Base-by-base conservation (phyloP, 352 stramenopile genomes). In the Phytophthora citricola region DNA sequence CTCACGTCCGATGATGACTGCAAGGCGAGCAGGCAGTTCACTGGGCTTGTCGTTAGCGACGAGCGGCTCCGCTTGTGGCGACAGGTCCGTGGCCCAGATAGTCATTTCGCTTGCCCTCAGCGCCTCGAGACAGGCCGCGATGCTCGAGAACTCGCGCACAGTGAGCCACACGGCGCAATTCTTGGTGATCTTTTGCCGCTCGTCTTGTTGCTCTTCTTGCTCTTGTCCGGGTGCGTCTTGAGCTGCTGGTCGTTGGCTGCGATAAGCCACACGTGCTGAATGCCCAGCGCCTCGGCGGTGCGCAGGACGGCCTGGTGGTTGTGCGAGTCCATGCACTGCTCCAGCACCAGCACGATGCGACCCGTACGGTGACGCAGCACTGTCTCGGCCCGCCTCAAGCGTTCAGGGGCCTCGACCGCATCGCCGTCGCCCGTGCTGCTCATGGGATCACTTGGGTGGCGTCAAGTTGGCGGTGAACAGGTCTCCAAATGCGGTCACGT, bases 1-100 rank as follows among this genome's bases (percentile, higher is more conserved):
- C 76, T 98, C 95, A 0, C 93, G 95, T 29, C 95, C 95, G 63
- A 98, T 97, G 12, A 98, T 91, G 58, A 98, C 76, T 7, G 95
- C 95, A 15, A 98, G 69, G 52, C 91, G 94, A 1, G 84, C 49
- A 9, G 95, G 95, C 47, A 98, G 76, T 10, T 81, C 64, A 58
- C 31, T 66, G 34, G 89, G 83, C 40, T 83, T 88, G 41, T 50
- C 56, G n/a, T 57, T 52, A 6, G 39, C 43, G 4, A 57, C 78
- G 5, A 94, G 62, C 26, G 78, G 59, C 47, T 90, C 56, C 0
- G 90, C 90, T 53, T 92, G 75, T 15, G 91, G 89, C 11, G 85
- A 85, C 29, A 98, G 63, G 63, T 98, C 94, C 0, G 93, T 98
- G 10, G 87, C 89, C 95, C 95, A 98, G 52, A 98, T 89, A 51